Conservation (phyloP, 2,329 filamentous ascomycete genomes). For the Scortechinia acanthostroma region DNA sequence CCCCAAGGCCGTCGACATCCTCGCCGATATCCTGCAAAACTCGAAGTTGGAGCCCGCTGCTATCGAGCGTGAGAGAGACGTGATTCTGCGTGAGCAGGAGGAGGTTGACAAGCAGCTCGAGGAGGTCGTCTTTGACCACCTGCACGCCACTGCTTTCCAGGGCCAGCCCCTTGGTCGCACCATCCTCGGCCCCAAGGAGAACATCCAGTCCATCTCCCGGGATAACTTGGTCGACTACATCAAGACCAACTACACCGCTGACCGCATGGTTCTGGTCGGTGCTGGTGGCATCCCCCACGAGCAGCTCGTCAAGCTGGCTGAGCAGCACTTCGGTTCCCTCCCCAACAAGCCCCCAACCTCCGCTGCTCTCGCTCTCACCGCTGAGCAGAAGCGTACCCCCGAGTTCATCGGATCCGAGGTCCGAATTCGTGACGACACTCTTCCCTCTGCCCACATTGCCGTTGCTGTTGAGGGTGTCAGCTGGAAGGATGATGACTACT, state of each 20-base stretch:
- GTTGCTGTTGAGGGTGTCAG: conserved; percentile 98
- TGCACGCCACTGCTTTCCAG: conserved; percentile 97
- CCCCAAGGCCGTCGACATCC: conserved; percentile 91
- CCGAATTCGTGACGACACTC: conserved; percentile 88
- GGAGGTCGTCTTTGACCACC: conserved; percentile 98
- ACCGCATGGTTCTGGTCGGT: conserved; percentile 97
- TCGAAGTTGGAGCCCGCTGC: conserved; percentile 90
- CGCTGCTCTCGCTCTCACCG: conserved; percentile 64
- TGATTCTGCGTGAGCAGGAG: conserved; percentile 96
- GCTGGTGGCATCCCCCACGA: conserved; percentile 90
- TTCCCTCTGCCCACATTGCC: conserved; percentile 93
- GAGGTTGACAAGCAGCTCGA: conserved; percentile 99
- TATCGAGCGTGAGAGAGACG: conserved; percentile 95
- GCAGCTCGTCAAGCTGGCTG: conserved; percentile 87
- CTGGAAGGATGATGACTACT: conserved; percentile 99
- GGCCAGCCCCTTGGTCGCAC: conserved; percentile 92
- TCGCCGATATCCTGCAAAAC: conserved; percentile 98
- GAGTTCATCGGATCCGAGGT: conserved; percentile 96
- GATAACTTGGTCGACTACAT: conserved; percentile 91
- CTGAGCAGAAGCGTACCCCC: conserved; percentile 68
- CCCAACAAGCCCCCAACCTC: conserved; percentile 70
- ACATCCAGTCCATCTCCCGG: conserved; percentile 92
- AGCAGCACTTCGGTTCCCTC: conserved; percentile 85
- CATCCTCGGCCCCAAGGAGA: conserved; percentile 94
- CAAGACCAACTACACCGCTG: conserved; percentile 98